These are phyloP conservation scores for Huiozyma sinensis DNA, from an alignment of 805 yeast species.

Conservation along the genomic window DNA sequence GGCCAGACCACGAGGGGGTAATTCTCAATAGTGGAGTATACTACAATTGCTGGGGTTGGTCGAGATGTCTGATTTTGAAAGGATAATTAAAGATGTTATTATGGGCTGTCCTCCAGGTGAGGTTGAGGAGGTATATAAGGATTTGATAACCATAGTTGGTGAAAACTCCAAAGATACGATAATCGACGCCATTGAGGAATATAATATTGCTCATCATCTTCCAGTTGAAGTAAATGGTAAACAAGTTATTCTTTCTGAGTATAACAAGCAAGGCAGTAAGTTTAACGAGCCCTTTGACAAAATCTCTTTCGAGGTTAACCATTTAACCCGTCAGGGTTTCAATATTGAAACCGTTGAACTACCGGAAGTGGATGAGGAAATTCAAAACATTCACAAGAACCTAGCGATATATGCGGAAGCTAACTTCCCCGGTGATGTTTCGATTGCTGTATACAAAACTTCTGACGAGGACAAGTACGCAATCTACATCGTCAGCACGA, in stretches of 20 bases:
- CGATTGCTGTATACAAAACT: slow-evolving; percentile 35
- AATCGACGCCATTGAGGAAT: slow-evolving; percentile 30
- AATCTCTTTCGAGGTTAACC: slow-evolving; percentile 49
- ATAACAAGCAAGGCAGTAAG: slow-evolving; percentile 42
- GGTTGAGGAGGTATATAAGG: slow-evolving; percentile 26
- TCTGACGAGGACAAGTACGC: slow-evolving; percentile 19
- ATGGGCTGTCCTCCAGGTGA: slow-evolving; percentile 29
- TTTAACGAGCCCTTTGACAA: slow-evolving; percentile 44
- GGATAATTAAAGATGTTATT: slow-evolving; percentile 20
- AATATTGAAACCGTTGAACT: slow-evolving; percentile 29
- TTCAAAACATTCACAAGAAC: slow-evolving; percentile 9
- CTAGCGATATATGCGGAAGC: slow-evolving; percentile 42
- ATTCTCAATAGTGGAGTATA: too few species aligned
- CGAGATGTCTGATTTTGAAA: slow-evolving; percentile 12
- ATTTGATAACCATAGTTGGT: slow-evolving; percentile 35
- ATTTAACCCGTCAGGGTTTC: slow-evolving; percentile 36
- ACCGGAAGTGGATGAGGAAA: slow-evolving; percentile 11
- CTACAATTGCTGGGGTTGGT: too few species aligned
- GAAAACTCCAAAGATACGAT: slow-evolving; percentile 28
- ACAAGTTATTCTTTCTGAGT: slow-evolving; percentile 36
- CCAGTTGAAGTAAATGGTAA: slow-evolving; percentile 28
- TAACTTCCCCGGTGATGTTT: slow-evolving; percentile 53
- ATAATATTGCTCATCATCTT: slow-evolving; percentile 29
- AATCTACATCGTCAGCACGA: slow-evolving; percentile 59
- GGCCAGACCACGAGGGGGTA: too few species aligned